Percentiles rank a stretch among this genome's conserved stretches.
These are phyloP conservation scores for Glutinoglossum americanum DNA, from an alignment of 495 filamentous ascomycete genomes.

Conservation along the genomic window DNA sequence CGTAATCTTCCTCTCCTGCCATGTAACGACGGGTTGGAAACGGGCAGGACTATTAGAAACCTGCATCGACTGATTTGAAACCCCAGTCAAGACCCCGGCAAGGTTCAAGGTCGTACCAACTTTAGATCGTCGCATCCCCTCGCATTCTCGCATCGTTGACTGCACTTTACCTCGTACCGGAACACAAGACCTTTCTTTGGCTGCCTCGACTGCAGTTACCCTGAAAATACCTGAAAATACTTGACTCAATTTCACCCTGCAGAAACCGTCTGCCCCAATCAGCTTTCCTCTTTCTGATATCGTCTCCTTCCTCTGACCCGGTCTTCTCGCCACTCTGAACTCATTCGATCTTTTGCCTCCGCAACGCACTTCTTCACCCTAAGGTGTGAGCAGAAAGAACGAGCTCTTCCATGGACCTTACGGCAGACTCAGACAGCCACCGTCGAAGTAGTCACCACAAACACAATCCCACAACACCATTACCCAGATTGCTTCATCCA, in stretches of 20 bases:
- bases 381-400: background rate
- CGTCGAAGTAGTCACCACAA: background rate
- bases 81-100: too few relatives aligned
- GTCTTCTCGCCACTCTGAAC: too few relatives aligned
- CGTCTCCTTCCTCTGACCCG: background rate
- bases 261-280: background rate
- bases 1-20: too few relatives aligned
- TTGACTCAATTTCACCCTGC: background rate
- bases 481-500: background rate
- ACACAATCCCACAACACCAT: background rate
- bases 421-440: background rate
- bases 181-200: background rate
- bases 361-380: too few relatives aligned
- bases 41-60: too few relatives aligned
- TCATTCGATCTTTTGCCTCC: too few relatives aligned
- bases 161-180: background rate
- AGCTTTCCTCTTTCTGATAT: background rate
- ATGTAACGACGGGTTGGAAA: too few relatives aligned
- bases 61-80: too few relatives aligned
- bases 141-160: background rate
- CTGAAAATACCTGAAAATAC: background rate
- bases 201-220: background rate
- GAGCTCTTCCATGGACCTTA: background rate
- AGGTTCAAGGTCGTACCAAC: background rate
- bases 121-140: background rate